phyloP scores from a whole-genome alignment of 2,329 filamentous ascomycete species.

The Nemania serpens region DNA sequence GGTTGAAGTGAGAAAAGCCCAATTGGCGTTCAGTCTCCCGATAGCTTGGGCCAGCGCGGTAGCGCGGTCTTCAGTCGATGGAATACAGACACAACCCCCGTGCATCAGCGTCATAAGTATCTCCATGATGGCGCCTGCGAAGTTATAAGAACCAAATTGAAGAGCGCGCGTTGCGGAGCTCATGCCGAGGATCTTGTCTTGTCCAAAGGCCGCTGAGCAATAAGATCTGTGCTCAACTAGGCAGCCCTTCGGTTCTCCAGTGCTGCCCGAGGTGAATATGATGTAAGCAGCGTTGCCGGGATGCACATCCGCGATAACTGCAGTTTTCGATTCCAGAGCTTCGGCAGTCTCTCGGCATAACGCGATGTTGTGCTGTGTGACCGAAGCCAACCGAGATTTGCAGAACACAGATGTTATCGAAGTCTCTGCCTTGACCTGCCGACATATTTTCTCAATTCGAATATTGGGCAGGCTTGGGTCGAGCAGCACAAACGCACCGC shows the following conservation, averaged over 20 bases:
- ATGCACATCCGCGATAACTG: neutral
- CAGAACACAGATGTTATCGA: conserved; percentile 12
- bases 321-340: neutral
- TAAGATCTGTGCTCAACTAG: conserved; percentile 34
- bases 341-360: neutral
- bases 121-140: conserved; percentile 46
- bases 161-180: conserved; percentile 25
- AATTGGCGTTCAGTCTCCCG: conserved; percentile 6
- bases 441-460: conserved; percentile 42
- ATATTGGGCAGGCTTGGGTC: conserved; percentile 44
- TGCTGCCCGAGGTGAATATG: conserved; percentile 55
- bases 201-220: conserved; percentile 9
- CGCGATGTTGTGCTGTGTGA: neutral
- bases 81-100: conserved; percentile 47
- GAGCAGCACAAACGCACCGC: conserved; percentile 42
- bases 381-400: conserved; percentile 6
- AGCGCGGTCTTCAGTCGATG: conserved; percentile 42
- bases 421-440: conserved; percentile 2
- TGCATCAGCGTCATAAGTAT: conserved; percentile 45
- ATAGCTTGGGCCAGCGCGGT: conserved; percentile 7
- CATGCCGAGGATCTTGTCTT: conserved; percentile 8
- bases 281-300: conserved; percentile 38
- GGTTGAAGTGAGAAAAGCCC: conserved; percentile 15
- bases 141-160: conserved; percentile 42
- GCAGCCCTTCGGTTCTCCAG: conserved; percentile 55